These are phyloP conservation scores for Ambispora gerdemannii DNA, from an alignment of 192 early-diverging fungal species.

Conservation along the genomic window DNA sequence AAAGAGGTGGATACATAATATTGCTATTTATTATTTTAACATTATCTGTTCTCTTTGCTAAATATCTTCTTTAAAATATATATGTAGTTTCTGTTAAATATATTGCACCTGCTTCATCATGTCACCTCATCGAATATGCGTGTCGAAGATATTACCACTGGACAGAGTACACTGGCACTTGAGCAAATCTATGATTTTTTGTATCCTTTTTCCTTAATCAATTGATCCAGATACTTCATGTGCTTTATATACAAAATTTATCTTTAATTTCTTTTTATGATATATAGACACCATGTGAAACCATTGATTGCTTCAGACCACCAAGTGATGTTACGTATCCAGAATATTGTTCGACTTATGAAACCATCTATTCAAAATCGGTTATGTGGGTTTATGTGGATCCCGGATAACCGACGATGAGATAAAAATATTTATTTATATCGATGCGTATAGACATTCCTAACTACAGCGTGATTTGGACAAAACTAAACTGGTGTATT, in stretches of 20 bases:
- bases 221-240: background rate
- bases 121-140: conserved; percentile 8
- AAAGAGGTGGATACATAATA: background rate
- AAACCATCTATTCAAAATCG: conserved; percentile 25
- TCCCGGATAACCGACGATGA: too few relatives aligned
- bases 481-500: too few relatives aligned
- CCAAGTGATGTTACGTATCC: background rate
- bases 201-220: conserved; percentile 5
- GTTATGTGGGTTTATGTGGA: conserved; percentile 18
- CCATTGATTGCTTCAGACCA: background rate
- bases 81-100: conserved; percentile 18
- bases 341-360: background rate
- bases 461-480: too few relatives aligned
- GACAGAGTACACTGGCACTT: conserved; percentile 17
- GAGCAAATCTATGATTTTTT: conserved; percentile 32
- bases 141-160: background rate
- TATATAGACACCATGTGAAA: conserved; percentile 20
- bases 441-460: too few relatives aligned
- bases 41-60: background rate
- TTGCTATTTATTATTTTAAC: background rate
- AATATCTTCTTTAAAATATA: background rate
- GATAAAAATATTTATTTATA: too few relatives aligned
- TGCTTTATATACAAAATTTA: background rate
- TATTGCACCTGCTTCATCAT: conserved; percentile 10
- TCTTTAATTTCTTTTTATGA: background rate